These are phyloP conservation scores for Penicillium chermesinum DNA, from an alignment of 495 filamentous ascomycete genomes.

Conservation along the genomic window DNA sequence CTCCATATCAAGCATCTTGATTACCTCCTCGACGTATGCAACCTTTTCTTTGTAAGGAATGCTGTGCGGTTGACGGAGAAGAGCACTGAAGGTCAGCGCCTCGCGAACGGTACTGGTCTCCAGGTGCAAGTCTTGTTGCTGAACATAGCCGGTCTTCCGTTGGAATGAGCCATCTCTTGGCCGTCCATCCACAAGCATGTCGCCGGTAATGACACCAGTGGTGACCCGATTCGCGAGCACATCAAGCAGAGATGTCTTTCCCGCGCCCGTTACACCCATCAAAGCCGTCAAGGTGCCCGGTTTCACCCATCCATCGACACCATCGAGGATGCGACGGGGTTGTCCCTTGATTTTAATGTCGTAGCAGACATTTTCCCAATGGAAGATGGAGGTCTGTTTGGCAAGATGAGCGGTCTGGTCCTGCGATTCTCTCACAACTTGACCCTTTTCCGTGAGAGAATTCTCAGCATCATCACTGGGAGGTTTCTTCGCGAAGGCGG, in stretches of 20 bases:
- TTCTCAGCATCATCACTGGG: slow-evolving; percentile 26
- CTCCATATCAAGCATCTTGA: slow-evolving; percentile 80
- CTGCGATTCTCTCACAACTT: slow-evolving; percentile 48
- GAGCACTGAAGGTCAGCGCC: slow-evolving; percentile 77
- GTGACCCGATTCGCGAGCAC: slow-evolving; percentile 42
- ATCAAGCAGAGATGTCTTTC: slow-evolving; percentile 52
- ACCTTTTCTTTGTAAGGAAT: slow-evolving; percentile 70
- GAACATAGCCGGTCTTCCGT: slow-evolving; percentile 89
- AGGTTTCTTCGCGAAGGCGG: slow-evolving; percentile 53
- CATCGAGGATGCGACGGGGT: slow-evolving; percentile 52
- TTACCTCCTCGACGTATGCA: slow-evolving; percentile 84
- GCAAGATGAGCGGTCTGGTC: slow-evolving; percentile 24
- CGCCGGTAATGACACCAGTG: slow-evolving; percentile 46
- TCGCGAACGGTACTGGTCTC: slow-evolving; percentile 80
- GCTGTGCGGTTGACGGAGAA: slow-evolving; percentile 73
- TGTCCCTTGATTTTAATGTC: slow-evolving; percentile 57
- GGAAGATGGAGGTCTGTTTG: slow-evolving; percentile 57
- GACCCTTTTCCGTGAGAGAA: slow-evolving; percentile 27
- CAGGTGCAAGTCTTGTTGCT: slow-evolving; percentile 92
- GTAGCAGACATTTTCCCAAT: slow-evolving; percentile 70
- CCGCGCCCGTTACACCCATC: slow-evolving; percentile 56
- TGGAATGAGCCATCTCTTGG: slow-evolving; percentile 70
- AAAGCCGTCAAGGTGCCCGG: slow-evolving; percentile 62
- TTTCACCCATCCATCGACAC: slow-evolving; percentile 60
- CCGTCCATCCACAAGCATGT: slow-evolving; percentile 48